A percentile compares a stretch with the other conserved stretches of the same genome.
phyloP scores from a whole-genome alignment of 164 flowering plant species.

The Dillenia suffruticosa region DNA sequence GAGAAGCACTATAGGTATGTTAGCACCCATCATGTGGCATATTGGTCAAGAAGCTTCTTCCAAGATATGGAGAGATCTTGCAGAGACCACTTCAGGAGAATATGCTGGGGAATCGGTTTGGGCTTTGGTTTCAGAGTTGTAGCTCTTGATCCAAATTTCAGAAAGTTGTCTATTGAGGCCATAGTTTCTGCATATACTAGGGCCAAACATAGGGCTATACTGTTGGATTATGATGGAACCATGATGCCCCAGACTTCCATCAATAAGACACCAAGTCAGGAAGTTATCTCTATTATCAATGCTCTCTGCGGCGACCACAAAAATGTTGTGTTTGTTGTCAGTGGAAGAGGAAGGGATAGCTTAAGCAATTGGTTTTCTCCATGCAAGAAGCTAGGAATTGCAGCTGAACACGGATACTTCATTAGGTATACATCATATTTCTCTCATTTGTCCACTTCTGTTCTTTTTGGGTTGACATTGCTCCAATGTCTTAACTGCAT shows the following conservation, averaged over 20 bases:
- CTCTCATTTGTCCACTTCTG: neutral
- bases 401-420: constrained; percentile 82
- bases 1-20: constrained; percentile 76
- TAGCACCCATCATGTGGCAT: constrained; percentile 75
- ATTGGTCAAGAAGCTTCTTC: constrained; percentile 70
- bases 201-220: constrained; percentile 51
- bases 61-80: constrained; percentile 78
- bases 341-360: constrained; percentile 70
- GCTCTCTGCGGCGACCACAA: constrained; percentile 47
- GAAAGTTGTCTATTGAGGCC: constrained; percentile 54
- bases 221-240: constrained; percentile 81
- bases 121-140: constrained; percentile 75
- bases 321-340: constrained; percentile 67
- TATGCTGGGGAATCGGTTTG: constrained; percentile 77
- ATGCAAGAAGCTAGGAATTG: constrained; percentile 70
- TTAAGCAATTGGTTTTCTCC: constrained; percentile 74
- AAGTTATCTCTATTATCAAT: constrained; percentile 53
- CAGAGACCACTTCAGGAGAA: constrained; percentile 58
- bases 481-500: neutral
- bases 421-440: constrained; percentile 34
- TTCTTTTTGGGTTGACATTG: neutral
- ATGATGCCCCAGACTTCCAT: constrained; percentile 70
- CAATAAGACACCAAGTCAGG: constrained; percentile 54
- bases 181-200: constrained; percentile 52
- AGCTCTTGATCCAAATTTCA: constrained; percentile 68